These are phyloP conservation scores for Calonectria pseudoreteaudii DNA, from an alignment of 2,329 filamentous ascomycete genomes.

Conservation along the genomic window DNA sequence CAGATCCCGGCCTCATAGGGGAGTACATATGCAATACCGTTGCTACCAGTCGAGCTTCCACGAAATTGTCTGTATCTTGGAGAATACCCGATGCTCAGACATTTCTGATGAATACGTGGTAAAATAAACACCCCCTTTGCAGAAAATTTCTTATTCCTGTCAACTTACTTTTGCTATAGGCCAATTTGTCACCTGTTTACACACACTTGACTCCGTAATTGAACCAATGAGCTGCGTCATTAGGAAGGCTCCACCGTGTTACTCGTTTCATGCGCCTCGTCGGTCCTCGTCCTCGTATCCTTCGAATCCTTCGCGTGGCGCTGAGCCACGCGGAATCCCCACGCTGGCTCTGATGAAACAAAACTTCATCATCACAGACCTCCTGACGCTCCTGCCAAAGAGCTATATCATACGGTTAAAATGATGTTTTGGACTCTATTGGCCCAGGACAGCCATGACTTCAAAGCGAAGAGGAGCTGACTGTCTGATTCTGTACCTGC, in stretches of 20 bases:
- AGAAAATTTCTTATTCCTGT: background rate
- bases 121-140: background rate
- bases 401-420: background rate
- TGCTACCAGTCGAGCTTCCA: background rate
- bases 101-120: background rate
- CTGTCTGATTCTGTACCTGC: background rate
- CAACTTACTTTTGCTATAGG: background rate
- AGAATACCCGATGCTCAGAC: no score
- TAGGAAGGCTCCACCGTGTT: background rate
- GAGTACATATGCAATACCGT: background rate
- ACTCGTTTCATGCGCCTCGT: background rate
- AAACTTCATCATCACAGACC: background rate
- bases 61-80: background rate
- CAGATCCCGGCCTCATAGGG: no score
- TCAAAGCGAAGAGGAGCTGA: background rate
- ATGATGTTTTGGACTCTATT: background rate
- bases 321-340: background rate
- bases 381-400: background rate
- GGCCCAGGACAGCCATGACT: background rate
- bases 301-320: background rate
- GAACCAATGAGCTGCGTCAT: background rate
- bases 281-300: background rate
- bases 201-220: background rate
- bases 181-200: background rate
- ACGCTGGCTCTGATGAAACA: background rate